Evolutionary conservation across 805 yeast species (phyloP), one percentile per base, ranked within the genome.

Genomic region (Zygotorulaspora florentina): DNA sequence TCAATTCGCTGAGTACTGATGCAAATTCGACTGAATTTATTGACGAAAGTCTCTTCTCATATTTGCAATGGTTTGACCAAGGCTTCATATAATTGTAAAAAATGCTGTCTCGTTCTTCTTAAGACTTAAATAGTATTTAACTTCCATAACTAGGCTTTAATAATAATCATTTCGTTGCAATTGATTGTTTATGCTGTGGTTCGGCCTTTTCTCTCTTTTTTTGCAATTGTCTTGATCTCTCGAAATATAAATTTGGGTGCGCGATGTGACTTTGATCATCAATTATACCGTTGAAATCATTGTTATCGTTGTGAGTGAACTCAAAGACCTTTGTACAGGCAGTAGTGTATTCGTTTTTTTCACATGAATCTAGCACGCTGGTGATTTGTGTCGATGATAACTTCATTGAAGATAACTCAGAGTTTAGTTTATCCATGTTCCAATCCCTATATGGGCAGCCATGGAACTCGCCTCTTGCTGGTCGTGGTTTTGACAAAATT

Each of bases 301-400:
- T 54, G 20, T 71, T 56, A 8, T 27, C 37, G 16, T 52, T 51
- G 45, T 64, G 69, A 26, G 87, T 77, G 13, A 79, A 65, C 58
- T 90, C 97, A 66, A 87, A 87, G 2, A 87, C 96, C 59, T 86
- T 77, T 0, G 97, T 84, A 63, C 96, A 90, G 0, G 98, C 97
- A 33, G 81, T 74, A 18, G 91, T 88, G 62, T 79, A 90, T 52
- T 86, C 87, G 27, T 83, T 79, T 44, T 76, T 75, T 39, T 75
- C 76, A 37, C 85, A 83, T 44, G 84, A 79, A 39, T 85, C 91
- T 40, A 83, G 54, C 10, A 93, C 77, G 33, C 77, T 77, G 37
- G 75, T 72, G 39, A 86, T 66, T 40, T 79, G 75, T 16, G 68
- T 59, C 18, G 67, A 59, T 11, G 68, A 62, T 35, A 79, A 75